A percentile compares a stretch with the other conserved stretches of the same genome.
Evolutionary conservation across 208 protist species (phyloP).

Genomic region (Phytomonas sp.): DNA sequence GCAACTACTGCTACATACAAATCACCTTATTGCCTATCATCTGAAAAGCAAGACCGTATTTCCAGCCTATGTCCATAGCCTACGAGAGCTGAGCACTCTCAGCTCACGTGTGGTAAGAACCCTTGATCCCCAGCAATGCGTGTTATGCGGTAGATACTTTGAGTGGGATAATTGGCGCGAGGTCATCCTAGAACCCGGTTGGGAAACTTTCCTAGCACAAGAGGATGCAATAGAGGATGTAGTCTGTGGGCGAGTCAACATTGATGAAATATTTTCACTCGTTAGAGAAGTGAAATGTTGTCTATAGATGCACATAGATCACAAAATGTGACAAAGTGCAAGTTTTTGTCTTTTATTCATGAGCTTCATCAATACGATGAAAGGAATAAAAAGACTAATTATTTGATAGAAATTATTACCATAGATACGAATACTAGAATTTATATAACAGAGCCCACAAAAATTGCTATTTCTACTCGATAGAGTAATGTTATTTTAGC

Average conservation of each 20-base stretch:
- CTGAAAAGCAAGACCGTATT: slow-evolving; percentile 27
- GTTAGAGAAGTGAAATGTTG: background rate
- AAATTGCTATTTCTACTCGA: background rate
- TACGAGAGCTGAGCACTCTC: slow-evolving; percentile 41
- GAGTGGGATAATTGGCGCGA: slow-evolving; percentile 81
- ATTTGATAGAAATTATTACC: background rate
- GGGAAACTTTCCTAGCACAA: slow-evolving; percentile 34
- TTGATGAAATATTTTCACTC: background rate
- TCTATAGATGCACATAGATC: background rate
- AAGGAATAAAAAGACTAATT: background rate
- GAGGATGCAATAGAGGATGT: slow-evolving; percentile 29
- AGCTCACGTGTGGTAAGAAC: slow-evolving; percentile 18
- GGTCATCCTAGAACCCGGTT: slow-evolving; percentile 54
- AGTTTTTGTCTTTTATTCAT: background rate
- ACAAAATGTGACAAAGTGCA: background rate
- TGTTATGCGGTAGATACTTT: slow-evolving; percentile 37
- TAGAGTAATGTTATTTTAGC: background rate
- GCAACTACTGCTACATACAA: slow-evolving; percentile 55
- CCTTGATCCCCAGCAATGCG: slow-evolving; percentile 35
- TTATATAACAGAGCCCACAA: background rate
- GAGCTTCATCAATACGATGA: background rate
- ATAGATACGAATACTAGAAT: background rate
- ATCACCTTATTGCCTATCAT: slow-evolving; percentile 60
- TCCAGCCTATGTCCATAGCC: slow-evolving; percentile 60
- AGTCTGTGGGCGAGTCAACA: slow-evolving; percentile 23